phyloP scores from a whole-genome alignment of 495 filamentous ascomycete genomes.

The Neurospora sublineolata region DNA sequence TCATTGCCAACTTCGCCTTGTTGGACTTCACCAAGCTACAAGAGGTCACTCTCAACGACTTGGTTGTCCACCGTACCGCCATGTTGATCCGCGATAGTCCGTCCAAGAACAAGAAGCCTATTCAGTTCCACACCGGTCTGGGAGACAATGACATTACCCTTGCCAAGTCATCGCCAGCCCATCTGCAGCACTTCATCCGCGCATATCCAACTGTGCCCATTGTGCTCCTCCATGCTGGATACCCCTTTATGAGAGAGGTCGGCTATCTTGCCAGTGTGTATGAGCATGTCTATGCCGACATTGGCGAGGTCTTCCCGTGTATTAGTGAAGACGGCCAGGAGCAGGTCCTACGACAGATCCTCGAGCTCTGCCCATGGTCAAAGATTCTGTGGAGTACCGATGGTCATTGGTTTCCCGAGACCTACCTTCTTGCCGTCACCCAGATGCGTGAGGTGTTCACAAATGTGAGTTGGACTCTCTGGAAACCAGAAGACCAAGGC shows the following conservation, averaged over 20 bases:
- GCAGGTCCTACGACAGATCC: constrained; percentile 54
- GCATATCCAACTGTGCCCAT: constrained; percentile 57
- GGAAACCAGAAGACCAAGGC: not conserved
- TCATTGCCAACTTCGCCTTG: constrained; percentile 17
- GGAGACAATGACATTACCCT: constrained; percentile 76
- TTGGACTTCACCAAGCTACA: constrained; percentile 39
- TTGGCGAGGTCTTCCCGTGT: constrained; percentile 78
- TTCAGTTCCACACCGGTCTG: constrained; percentile 82
- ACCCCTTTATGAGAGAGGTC: constrained; percentile 73
- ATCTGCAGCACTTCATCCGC: constrained; percentile 63
- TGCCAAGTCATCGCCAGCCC: constrained; percentile 58
- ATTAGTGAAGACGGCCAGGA: constrained; percentile 73
- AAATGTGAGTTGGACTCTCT: constrained; percentile 35
- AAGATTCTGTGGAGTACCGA: constrained; percentile 83
- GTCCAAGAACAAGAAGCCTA: constrained; percentile 46
- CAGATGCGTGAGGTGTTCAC: constrained; percentile 70
- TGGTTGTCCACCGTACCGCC: constrained; percentile 49
- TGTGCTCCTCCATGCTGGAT: constrained; percentile 72
- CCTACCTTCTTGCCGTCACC: constrained; percentile 62
- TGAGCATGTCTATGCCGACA: constrained; percentile 73
- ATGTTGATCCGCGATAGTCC: constrained; percentile 33
- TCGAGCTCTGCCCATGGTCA: constrained; percentile 64
- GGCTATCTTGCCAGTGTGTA: constrained; percentile 75
- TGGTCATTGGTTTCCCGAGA: constrained; percentile 75
- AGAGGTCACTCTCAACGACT: constrained; percentile 51